Conservation (phyloP, 345 rosid species). For the Cardiospermum halicacabum region DNA sequence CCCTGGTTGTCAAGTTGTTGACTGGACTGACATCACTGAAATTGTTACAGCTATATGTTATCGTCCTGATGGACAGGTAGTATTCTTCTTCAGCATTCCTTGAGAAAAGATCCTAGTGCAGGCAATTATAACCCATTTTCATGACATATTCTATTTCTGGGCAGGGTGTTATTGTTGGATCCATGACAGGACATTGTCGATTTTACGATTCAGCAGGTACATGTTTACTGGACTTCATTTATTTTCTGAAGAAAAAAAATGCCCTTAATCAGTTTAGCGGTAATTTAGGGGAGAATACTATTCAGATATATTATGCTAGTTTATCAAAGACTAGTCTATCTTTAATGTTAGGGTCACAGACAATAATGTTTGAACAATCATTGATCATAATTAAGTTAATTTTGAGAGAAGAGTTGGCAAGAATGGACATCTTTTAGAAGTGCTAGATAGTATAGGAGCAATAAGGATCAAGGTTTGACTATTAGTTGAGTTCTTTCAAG, state of each 20-base stretch:
- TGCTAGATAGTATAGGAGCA: background rate
- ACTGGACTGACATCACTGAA: slow-evolving; percentile 37
- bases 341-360: background rate
- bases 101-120: background rate
- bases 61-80: slow-evolving; percentile 41
- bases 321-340: background rate
- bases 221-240: background rate
- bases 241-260: background rate
- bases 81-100: slow-evolving; percentile 2
- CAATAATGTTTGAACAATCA: background rate
- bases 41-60: slow-evolving; percentile 44
- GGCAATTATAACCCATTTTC: background rate
- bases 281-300: no score
- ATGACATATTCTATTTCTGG: background rate
- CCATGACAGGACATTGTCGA: slow-evolving; percentile 35
- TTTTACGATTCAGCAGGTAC: slow-evolving; percentile 38
- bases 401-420: background rate
- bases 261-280: background rate
- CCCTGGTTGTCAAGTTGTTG: slow-evolving; percentile 38
- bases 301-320: no score
- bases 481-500: background rate
- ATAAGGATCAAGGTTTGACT: background rate
- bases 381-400: background rate
- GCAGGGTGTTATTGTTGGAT: slow-evolving; percentile 36
- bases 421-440: background rate